Percentiles rank a stretch among this genome's conserved stretches.
Evolutionary conservation across 345 rosid species (phyloP).

Genomic region (Eucalyptus viminalis): DNA sequence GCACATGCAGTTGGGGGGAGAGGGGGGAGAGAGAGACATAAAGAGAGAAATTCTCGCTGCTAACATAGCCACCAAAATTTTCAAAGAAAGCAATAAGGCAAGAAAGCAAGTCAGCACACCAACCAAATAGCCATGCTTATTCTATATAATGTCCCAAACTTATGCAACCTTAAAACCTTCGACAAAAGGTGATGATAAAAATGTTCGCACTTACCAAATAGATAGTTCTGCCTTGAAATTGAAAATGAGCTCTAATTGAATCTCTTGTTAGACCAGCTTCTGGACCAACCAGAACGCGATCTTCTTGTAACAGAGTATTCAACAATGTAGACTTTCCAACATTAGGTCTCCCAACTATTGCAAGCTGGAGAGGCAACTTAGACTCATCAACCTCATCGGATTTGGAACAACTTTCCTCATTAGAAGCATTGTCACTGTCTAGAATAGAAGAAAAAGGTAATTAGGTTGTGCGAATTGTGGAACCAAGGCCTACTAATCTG

Average conservation of each 20-base stretch:
- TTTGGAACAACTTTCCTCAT: slow-evolving; percentile 4
- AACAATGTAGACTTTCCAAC: slow-evolving; percentile 94
- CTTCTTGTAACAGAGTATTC: slow-evolving; percentile 80
- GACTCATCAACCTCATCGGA: slow-evolving; percentile 47
- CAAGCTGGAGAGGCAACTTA: slow-evolving; percentile 79
- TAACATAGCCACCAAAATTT: background rate
- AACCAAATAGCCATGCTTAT: background rate
- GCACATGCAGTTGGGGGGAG: background rate
- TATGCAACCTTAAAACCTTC: background rate
- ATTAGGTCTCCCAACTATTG: slow-evolving; percentile 91
- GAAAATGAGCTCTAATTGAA: slow-evolving; percentile 77
- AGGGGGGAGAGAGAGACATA: background rate
- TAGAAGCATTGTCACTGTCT: background rate
- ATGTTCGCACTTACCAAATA: slow-evolving; percentile 47
- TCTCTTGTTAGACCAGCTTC: slow-evolving; percentile 96
- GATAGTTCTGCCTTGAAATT: slow-evolving; percentile 69
- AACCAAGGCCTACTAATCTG: background rate
- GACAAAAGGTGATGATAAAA: background rate
- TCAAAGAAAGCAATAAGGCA: background rate
- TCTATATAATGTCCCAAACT: background rate
- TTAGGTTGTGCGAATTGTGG: background rate
- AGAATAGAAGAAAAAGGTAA: background rate
- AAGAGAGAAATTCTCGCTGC: background rate
- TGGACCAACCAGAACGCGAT: slow-evolving; percentile 94
- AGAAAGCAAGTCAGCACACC: background rate